Base-by-base conservation (phyloP, 1,284 basidiomycete genomes). In the Athelia sp. region DNA sequence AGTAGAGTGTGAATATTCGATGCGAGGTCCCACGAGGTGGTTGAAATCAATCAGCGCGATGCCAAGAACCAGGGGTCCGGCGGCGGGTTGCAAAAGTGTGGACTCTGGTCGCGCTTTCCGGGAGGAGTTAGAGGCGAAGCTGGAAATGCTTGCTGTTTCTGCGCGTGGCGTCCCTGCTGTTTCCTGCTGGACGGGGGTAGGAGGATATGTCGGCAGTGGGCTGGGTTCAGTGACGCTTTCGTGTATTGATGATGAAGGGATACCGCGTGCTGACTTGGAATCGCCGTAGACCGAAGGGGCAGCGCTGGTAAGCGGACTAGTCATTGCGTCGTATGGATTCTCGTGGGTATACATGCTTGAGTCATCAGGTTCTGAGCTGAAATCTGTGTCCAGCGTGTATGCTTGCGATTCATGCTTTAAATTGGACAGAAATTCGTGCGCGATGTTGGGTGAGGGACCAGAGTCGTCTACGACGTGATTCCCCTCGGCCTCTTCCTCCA, bases 31-130 rank as follows among this genome's bases (percentile, higher is more conserved):
- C 61, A 92, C 91, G 60, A 93, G 66, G 66, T 95, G 92, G 63
- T 95, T 93, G 62, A 95, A 95, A 62, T 95, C 92, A 24, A 95
- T 86, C 18, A 95, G 71, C 2, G 90, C 92, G 47, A 94, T 84
- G 3, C 92, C 92, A 8, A 93, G 72, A 15, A 94, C 75, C 23
- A 92, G 66, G 3, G 81, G 81, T 2, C 81, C 81, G 6, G 15
- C 19, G 36, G 36, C n/a, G 18, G 68, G 69, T 0, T 76, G 73
- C 19, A 87, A 65, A 10, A 91, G 61, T 61, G 87, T 69, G 4
- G 85, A 88, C 60, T 91, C 88, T 13, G 88, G 89, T 8, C 88
- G 76, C 24, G 81, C 76, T 65, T 91, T 91, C 56, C 79, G 76
- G 32, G 82, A 83, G 54, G 78, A 76, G 1, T 85, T 87, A 2